Conservation (phyloP, 2,329 filamentous ascomycete genomes). For the Corynespora cassiicola region DNA sequence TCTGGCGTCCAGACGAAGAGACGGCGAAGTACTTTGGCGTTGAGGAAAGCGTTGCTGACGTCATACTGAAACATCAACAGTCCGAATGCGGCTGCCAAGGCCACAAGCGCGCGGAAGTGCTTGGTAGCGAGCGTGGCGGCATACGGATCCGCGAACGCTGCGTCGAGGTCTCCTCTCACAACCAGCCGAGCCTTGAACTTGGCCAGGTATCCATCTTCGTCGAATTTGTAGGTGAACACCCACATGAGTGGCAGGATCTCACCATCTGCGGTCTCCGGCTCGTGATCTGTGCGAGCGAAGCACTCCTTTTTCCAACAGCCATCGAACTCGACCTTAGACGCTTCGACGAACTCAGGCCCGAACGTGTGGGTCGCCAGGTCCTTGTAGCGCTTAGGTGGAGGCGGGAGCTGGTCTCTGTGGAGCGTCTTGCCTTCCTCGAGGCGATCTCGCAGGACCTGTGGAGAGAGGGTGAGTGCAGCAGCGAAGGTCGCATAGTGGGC, state of each 20-base stretch:
- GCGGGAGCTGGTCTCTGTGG: slow-evolving; percentile 5
- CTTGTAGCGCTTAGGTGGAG: slow-evolving; percentile 6
- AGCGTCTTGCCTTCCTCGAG: background rate
- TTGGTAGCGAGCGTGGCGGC: slow-evolving; percentile 22
- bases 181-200: slow-evolving; percentile 20
- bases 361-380: background rate
- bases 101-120: slow-evolving; percentile 23
- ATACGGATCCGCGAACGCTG: slow-evolving; percentile 13
- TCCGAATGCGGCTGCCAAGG: slow-evolving; percentile 23
- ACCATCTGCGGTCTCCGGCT: background rate
- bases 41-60: slow-evolving; percentile 28
- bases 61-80: slow-evolving; percentile 24
- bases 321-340: slow-evolving; percentile 2
- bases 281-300: no score
- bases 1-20: slow-evolving; percentile 20
- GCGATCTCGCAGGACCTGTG: background rate
- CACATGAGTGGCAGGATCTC: slow-evolving; percentile 9
- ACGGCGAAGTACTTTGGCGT: slow-evolving; percentile 13
- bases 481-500: no score
- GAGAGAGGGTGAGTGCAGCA: background rate
- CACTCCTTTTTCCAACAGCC: slow-evolving; percentile 1
- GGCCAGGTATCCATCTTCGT: slow-evolving; percentile 15
- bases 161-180: slow-evolving; percentile 18
- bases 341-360: slow-evolving; percentile 4
- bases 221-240: slow-evolving; percentile 23